These are phyloP conservation scores for Antarctomyces pellizariae DNA, from an alignment of 495 filamentous ascomycete species.

Conservation along the genomic window DNA sequence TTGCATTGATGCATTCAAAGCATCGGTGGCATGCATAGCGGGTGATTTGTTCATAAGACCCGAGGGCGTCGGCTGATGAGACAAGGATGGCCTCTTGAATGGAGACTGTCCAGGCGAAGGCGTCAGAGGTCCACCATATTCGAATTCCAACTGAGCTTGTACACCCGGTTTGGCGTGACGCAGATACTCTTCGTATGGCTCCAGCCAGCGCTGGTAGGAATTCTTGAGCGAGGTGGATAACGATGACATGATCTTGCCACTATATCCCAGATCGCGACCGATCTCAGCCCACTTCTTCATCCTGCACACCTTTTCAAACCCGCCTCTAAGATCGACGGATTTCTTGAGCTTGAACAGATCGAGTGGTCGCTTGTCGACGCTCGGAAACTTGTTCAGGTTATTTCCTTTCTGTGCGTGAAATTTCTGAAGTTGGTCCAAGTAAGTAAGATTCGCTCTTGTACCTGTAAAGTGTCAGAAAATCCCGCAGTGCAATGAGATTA, in stretches of 20 bases:
- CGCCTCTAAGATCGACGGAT: slow-evolving; percentile 77
- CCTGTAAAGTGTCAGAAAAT: slow-evolving; percentile 18
- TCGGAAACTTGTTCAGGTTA: slow-evolving; percentile 80
- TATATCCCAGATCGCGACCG: slow-evolving; percentile 88
- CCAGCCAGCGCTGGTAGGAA: slow-evolving; percentile 87
- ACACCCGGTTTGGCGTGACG: slow-evolving; percentile 86
- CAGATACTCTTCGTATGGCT: slow-evolving; percentile 91
- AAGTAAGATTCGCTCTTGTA: slow-evolving; percentile 85
- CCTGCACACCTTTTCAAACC: slow-evolving; percentile 91
- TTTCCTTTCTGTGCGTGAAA: slow-evolving; percentile 95
- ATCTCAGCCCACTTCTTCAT: slow-evolving; percentile 98
- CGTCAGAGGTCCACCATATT: slow-evolving; percentile 82
- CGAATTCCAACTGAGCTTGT: slow-evolving; percentile 78
- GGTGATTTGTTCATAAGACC: slow-evolving; percentile 44
- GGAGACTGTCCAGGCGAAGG: slow-evolving; percentile 79
- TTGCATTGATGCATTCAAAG: slow-evolving; percentile 41
- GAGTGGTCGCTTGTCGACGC: slow-evolving; percentile 91
- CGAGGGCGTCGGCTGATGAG: slow-evolving; percentile 42
- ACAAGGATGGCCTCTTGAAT: slow-evolving; percentile 61
- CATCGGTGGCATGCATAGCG: slow-evolving; percentile 40
- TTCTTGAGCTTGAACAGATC: slow-evolving; percentile 94
- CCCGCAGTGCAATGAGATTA: slow-evolving; percentile 12
- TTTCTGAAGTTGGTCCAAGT: slow-evolving; percentile 82
- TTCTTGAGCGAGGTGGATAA: slow-evolving; percentile 96
- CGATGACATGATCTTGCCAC: slow-evolving; percentile 99